Evolutionary conservation across 345 rosid genomes (phyloP).

Genomic region (Eucalyptus pauciflora): DNA sequence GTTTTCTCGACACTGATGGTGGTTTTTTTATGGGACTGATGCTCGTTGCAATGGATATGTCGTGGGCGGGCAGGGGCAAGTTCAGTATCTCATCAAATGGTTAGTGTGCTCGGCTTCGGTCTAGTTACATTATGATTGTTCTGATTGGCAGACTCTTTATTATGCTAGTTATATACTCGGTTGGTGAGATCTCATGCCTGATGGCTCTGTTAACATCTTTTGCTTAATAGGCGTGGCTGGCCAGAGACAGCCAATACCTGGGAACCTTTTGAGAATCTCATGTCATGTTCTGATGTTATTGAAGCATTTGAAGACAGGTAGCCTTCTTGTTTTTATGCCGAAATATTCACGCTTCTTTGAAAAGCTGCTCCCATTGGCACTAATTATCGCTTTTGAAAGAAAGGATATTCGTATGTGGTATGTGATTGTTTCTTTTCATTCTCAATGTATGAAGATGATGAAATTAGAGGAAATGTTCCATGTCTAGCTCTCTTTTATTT

Average conservation of each 20-base stretch:
- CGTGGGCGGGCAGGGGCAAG: constrained; percentile 43
- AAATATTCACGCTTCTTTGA: background rate
- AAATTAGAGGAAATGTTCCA: background rate
- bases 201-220: background rate
- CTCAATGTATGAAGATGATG: background rate
- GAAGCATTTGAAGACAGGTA: constrained; percentile 95
- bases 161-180: background rate
- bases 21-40: background rate
- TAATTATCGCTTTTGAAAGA: background rate
- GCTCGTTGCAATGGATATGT: background rate
- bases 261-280: constrained; percentile 96
- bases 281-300: constrained; percentile 84
- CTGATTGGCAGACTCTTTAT: background rate
- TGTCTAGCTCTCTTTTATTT: background rate
- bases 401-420: background rate
- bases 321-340: background rate
- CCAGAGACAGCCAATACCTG: constrained; percentile 93
- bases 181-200: background rate
- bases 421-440: background rate
- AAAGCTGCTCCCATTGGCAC: background rate
- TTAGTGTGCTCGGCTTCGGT: constrained; percentile 13
- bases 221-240: constrained; percentile 88
- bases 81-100: constrained; percentile 98
- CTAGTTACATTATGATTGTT: background rate
- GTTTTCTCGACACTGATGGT: background rate